Evolutionary conservation across 1,284 basidiomycete species (phyloP), one percentile per base, ranked within the genome.

Genomic region (Leucoagaricus sp.): DNA sequence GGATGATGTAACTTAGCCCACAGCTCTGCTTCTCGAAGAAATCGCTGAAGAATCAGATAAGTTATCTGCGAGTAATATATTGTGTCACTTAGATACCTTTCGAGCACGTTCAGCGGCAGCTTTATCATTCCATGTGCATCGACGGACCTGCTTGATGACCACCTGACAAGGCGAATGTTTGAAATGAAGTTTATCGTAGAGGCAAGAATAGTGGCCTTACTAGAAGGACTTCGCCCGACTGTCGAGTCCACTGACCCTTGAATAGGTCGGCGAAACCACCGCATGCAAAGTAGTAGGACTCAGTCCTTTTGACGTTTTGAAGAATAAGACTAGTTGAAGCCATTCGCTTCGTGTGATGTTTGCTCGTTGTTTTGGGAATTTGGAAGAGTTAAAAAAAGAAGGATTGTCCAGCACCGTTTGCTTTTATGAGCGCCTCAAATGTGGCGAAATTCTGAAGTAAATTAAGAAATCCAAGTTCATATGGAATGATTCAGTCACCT

Each of bases 1-100:
- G 59, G 62, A 48, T 67, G 64, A 9, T 63, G 31, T 17, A 66
- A 57, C 12, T 52, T 36, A 23, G 45, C 56, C 64, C 64, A 65
- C 5, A 67, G 53, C 5, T 53, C 34, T 1, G 59, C 60, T 49
- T 67, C 65, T 42, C 61, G 57, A 10, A 59, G 29, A 7, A 66
- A 49, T 26, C 55, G 59, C 65, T 67, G 38, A n/a, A n/a, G n/a
- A n/a, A n/a, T 44, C 2, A 19, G 29, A 1, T 19, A 47, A 10
- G 52, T 38, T 31, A 33, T 23, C 19, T 25, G 17, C 3, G 4
- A 4, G 15, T 21, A 15, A 48, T 25, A 55, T 34, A 12, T 8
- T 7, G 10, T 6, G 19, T 21, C 34, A 33, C 4, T 31, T 5
- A 8, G n/a, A 33, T 15, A 56, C 48, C 42, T 40, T 29, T 3